Conservation (phyloP, 2,329 filamentous ascomycete genomes). For the Colletotrichum agaves region DNA sequence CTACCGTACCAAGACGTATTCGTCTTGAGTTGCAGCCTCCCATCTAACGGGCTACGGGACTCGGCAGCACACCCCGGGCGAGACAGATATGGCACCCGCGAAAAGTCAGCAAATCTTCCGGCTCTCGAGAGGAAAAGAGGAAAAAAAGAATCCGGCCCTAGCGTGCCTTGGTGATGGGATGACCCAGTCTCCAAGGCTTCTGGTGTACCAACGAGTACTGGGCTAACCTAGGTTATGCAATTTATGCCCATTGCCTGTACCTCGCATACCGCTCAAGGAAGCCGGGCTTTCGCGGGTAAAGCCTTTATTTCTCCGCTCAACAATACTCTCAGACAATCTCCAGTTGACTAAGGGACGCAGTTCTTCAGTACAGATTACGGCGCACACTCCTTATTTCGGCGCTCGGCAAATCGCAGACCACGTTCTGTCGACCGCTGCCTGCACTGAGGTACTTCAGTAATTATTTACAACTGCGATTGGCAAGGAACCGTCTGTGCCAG, state of each 20-base stretch:
- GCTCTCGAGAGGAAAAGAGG: neutral
- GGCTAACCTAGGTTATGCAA: slow-evolving; percentile 36
- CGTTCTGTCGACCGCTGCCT: slow-evolving; percentile 1
- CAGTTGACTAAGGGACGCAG: neutral
- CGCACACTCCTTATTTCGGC: slow-evolving; percentile 17
- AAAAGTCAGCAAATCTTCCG: slow-evolving; percentile 27
- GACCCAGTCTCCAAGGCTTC: slow-evolving; percentile 34
- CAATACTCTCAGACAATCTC: slow-evolving; percentile 9
- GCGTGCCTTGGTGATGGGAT: slow-evolving; percentile 25
- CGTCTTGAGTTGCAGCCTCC: slow-evolving; percentile 3
- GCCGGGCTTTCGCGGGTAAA: slow-evolving; percentile 32
- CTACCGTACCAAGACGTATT: neutral
- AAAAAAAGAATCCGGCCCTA: slow-evolving; percentile 27
- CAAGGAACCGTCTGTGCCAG: slow-evolving; percentile 33
- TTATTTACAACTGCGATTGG: slow-evolving; percentile 21
- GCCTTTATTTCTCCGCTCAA: neutral
- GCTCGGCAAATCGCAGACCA: slow-evolving; percentile 20
- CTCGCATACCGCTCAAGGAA: slow-evolving; percentile 33
- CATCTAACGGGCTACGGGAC: neutral
- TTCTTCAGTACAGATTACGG: neutral
- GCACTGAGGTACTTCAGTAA: no score
- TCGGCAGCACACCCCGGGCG: slow-evolving; percentile 11
- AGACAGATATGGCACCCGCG: neutral
- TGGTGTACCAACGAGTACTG: slow-evolving; percentile 24
- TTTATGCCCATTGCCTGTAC: slow-evolving; percentile 35